Percentiles rank a stretch among this genome's conserved stretches.
Conservation (phyloP, 495 filamentous ascomycete genomes). For the Daldinia vernicosa region DNA sequence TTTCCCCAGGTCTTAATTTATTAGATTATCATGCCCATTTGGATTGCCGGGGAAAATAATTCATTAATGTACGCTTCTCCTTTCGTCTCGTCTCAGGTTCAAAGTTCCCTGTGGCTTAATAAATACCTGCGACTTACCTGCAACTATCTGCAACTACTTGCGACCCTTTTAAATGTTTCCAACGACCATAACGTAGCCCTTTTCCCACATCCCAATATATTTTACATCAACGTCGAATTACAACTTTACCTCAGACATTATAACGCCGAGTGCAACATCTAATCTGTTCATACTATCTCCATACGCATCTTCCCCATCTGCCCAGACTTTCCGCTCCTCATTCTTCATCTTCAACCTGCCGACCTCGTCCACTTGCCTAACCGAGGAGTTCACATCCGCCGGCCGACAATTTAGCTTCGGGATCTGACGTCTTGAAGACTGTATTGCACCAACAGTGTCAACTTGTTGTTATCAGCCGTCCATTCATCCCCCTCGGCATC, state of each 20-base stretch:
- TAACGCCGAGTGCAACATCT: slow-evolving; percentile 30
- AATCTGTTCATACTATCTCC: slow-evolving; percentile 21
- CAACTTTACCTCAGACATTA: neutral
- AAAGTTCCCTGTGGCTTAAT: slow-evolving; percentile 28
- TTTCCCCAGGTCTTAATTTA: slow-evolving; percentile 43
- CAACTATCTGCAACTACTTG: slow-evolving; percentile 26
- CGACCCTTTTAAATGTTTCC: slow-evolving; percentile 13
- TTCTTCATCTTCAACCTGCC: slow-evolving; percentile 29
- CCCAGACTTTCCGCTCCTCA: slow-evolving; percentile 21
- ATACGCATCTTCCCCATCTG: neutral
- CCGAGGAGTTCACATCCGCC: slow-evolving; percentile 35
- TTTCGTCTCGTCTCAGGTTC: slow-evolving; percentile 40
- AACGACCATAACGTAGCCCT: slow-evolving; percentile 17
- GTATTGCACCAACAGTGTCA: slow-evolving; percentile 18
- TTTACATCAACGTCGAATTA: slow-evolving; percentile 12
- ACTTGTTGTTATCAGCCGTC: slow-evolving; percentile 27
- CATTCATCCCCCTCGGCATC: slow-evolving; percentile 37
- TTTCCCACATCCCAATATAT: slow-evolving; percentile 35
- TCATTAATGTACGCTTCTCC: slow-evolving; percentile 25
- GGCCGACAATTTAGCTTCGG: slow-evolving; percentile 36
- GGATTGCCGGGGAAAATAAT: slow-evolving; percentile 26
- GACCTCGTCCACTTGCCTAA: slow-evolving; percentile 34
- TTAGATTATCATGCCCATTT: slow-evolving; percentile 31
- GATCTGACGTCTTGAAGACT: slow-evolving; percentile 37
- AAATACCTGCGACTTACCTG: slow-evolving; percentile 13